Evolutionary conservation across 306 rosid genomes (phyloP), one percentile per base, ranked within the genome.

Genomic region (Cucurbita moschata): DNA sequence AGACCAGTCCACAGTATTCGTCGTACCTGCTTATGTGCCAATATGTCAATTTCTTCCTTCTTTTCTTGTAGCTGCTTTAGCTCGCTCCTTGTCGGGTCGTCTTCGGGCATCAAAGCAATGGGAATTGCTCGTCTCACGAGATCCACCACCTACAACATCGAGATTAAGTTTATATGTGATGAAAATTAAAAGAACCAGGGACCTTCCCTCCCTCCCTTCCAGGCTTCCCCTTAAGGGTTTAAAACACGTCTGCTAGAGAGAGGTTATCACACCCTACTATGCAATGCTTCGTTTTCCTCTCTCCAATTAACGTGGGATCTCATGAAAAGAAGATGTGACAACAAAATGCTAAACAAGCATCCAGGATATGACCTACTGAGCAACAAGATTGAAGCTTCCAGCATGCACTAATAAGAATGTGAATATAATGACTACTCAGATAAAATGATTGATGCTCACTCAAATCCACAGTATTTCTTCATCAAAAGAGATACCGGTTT

Each of bases 81-180:
- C 88, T 95, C 99, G 0, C 83, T 85, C 75, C 85, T 82, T 11
- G 54, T 4, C 0, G 96, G 90, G 49, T 89, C 92, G 58, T 88
- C 76, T 3, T 88, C 96, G 2, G 83, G 70, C 21, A 87, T 83
- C 55, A 95, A 75, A 69, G 79, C 87, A 21, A 87, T 77, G 23
- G 97, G 99, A 71, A 88, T 95, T 10, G 96, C 99, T 78, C 78
- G 85, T 82, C 87, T 82, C 10, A 95, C 89, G 18, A 84, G 78
- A 73, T 91, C 97, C 76, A 89, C 92, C 80, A 95, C 89, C 99
- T 95, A 40, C 5, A 18, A 42, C 10, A 12, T 38, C 9, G 3
- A 67, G 39, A 67, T 21, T 44, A 23, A 23, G 56, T 67, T 44
- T 10, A 11, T 10, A 43, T 3, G 66, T 15, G 50, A 4, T 5